Evolutionary conservation across 139 green algal genomes (phyloP).

Genomic region (Choricystis sp.): DNA sequence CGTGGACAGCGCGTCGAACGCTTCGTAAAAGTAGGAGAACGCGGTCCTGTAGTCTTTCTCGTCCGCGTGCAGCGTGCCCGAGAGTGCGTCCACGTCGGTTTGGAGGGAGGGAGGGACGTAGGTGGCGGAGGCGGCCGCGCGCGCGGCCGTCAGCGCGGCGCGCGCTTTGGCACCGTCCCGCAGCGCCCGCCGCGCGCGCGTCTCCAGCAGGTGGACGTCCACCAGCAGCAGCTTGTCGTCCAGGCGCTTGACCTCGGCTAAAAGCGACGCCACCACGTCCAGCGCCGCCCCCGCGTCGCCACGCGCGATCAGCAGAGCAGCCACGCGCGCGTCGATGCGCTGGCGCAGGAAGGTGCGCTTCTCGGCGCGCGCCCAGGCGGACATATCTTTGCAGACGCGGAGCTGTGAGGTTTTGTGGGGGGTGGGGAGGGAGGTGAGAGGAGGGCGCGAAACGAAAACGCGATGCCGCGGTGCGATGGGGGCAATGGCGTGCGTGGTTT

Average conservation of each 20-base stretch:
- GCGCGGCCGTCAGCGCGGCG: constrained; percentile 80
- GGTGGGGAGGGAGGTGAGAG: not conserved
- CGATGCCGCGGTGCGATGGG: not conserved
- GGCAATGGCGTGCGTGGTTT: not conserved
- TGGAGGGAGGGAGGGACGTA: constrained; percentile 81
- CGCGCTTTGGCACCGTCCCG: constrained; percentile 85
- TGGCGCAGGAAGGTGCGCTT: constrained; percentile 95
- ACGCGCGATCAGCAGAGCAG: not conserved
- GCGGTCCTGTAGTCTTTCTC: constrained; percentile 98
- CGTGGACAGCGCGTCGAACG: constrained; percentile 68
- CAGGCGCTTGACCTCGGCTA: constrained; percentile 90
- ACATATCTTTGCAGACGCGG: constrained; percentile 85
- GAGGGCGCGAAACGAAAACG: not conserved
- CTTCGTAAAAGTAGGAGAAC: constrained; percentile 98
- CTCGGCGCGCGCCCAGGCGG: constrained; percentile 78
- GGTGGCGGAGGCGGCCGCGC: constrained; percentile 91
- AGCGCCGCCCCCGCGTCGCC: constrained; percentile 28
- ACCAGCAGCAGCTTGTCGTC: constrained; percentile 98
- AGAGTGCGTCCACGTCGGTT: constrained; percentile 79
- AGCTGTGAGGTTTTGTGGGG: constrained; percentile 55
- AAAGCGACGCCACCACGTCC: constrained; percentile 59
- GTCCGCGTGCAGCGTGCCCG: constrained; percentile 80
- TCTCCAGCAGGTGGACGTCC: constrained; percentile 96
- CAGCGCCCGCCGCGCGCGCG: constrained; percentile 68
- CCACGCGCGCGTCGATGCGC: constrained; percentile 69